These are phyloP conservation scores for Fusarium nematophilum DNA, from an alignment of 2,329 filamentous ascomycete species.

Conservation along the genomic window DNA sequence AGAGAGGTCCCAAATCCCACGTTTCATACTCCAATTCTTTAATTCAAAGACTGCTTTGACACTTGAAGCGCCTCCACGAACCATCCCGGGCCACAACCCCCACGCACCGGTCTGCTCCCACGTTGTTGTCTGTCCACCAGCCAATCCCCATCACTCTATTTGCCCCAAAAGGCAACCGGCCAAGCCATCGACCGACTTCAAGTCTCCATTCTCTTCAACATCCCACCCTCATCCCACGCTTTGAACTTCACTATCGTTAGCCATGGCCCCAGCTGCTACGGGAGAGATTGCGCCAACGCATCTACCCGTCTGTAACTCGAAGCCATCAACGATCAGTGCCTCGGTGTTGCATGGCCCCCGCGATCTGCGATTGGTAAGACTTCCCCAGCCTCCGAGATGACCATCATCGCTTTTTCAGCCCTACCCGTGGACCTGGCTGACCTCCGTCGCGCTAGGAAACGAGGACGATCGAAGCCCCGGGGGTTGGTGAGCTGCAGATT, in stretches of 20 bases:
- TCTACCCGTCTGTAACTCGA: conserved; percentile 54
- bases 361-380: conserved; percentile 67
- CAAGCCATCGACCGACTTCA: conserved; percentile 44
- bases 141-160: conserved; percentile 44
- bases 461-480: conserved; percentile 60
- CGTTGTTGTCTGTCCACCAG: conserved; percentile 35
- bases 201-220: conserved; percentile 41
- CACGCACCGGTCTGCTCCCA: conserved; percentile 44
- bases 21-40: conserved; percentile 25
- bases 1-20: conserved; percentile 24
- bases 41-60: conserved; percentile 26
- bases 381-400: conserved; percentile 10
- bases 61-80: conserved; percentile 39
- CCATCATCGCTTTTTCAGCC: conserved; percentile 34
- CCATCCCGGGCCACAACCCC: conserved; percentile 42
- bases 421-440: conserved; percentile 36
- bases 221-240: conserved; percentile 73
- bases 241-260: conserved; percentile 43
- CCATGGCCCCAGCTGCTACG: conserved; percentile 64
- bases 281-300: conserved; percentile 57
- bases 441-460: conserved; percentile 56
- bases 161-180: conserved; percentile 48
- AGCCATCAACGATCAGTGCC: conserved; percentile 60
- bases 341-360: conserved; percentile 68
- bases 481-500: conserved; percentile 69